Percentiles rank a stretch among this genome's conserved stretches.
These are phyloP conservation scores for Phytophthora brassicae DNA, from an alignment of 352 stramenopile genomes.

Conservation along the genomic window DNA sequence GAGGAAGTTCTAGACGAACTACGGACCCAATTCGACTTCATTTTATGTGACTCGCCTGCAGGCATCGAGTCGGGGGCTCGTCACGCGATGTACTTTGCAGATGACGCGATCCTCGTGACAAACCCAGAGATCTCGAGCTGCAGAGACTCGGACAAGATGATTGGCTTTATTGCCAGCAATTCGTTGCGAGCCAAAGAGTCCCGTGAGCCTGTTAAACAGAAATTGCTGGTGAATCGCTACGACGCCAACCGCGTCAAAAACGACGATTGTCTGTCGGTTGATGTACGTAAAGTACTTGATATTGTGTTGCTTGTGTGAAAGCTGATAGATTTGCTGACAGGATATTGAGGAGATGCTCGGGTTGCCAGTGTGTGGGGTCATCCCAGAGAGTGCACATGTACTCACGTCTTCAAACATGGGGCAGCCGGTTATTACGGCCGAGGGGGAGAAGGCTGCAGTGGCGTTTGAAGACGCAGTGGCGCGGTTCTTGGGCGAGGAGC, in stretches of 20 bases:
- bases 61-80: conserved; percentile 89
- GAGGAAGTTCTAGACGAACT: conserved; percentile 85
- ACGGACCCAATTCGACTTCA: conserved; percentile 85
- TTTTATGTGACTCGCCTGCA: conserved; percentile 89
- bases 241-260: conserved; percentile 88
- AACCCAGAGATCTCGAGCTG: conserved; percentile 93
- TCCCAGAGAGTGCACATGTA: conserved; percentile 89
- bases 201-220: conserved; percentile 74
- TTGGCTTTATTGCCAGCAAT: conserved; percentile 92
- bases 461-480: conserved; percentile 91
- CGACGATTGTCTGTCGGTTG: conserved; percentile 88
- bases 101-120: conserved; percentile 93
- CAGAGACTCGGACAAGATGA: conserved; percentile 95
- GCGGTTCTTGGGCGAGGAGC: conserved; percentile 87
- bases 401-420: conserved; percentile 93
- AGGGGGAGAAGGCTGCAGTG: conserved; percentile 68
- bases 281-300: conserved; percentile 20
- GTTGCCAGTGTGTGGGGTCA: conserved; percentile 88
- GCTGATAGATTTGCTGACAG: conserved; percentile 16
- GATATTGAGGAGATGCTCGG: conserved; percentile 94
- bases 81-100: conserved; percentile 93
- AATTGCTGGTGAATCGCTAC: conserved; percentile 91
- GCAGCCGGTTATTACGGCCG: conserved; percentile 87
- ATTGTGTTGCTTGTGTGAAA: background rate
- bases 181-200: conserved; percentile 83